These are phyloP conservation scores for Tricholoma sp. DNA, from an alignment of 768 basidiomycete species.

Conservation along the genomic window DNA sequence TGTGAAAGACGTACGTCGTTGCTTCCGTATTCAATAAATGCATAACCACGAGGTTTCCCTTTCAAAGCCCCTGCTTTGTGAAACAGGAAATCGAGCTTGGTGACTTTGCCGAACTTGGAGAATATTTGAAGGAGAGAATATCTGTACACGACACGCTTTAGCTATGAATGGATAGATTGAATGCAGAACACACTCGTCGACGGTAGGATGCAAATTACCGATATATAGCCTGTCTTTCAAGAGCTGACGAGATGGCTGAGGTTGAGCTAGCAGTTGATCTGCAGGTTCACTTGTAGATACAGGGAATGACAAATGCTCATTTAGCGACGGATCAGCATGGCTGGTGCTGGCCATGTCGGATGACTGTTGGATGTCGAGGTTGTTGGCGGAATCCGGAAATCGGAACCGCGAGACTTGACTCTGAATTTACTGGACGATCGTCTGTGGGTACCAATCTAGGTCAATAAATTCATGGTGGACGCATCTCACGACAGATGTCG, in stretches of 20 bases:
- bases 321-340: conserved; percentile 1
- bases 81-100: conserved; percentile 91
- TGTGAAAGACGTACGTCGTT: conserved; percentile 61
- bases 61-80: conserved; percentile 87
- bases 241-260: conserved; percentile 25
- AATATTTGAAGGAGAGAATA: conserved; percentile 88
- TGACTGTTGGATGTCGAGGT: not conserved
- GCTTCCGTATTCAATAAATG: conserved; percentile 82
- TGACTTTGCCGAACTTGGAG: conserved; percentile 86
- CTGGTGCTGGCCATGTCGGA: not conserved
- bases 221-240: conserved; percentile 81
- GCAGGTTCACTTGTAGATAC: conserved; percentile 10
- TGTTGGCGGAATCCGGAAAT: not conserved
- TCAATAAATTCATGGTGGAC: conserved; percentile 26
- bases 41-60: conserved; percentile 94
- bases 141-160: conserved; percentile 34
- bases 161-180: not conserved
- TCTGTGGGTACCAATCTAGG: too few relatives aligned
- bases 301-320: conserved; percentile 21
- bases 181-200: conserved; percentile 67
- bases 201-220: conserved; percentile 81
- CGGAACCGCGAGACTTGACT: too few relatives aligned
- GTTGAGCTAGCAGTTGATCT: conserved; percentile 12
- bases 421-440: too few relatives aligned
- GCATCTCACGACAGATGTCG: conserved; percentile 42